Evolutionary conservation across 441 rosid genomes (phyloP).

Genomic region (Erysimum pusillum): DNA sequence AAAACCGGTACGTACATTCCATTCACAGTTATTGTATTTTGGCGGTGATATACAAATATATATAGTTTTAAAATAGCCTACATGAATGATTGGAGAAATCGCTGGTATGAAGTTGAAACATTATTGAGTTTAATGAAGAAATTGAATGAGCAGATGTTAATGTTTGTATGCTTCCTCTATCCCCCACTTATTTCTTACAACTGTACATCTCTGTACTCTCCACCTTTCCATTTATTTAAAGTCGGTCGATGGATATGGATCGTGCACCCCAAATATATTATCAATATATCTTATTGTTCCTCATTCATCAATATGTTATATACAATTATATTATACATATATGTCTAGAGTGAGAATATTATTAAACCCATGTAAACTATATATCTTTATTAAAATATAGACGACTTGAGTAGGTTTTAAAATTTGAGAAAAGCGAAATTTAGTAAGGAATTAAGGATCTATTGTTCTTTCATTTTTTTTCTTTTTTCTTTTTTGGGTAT

Average conservation of each 20-base stretch:
- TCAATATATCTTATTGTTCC: neutral
- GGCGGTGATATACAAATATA: slow-evolving; percentile 39
- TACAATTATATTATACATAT: neutral
- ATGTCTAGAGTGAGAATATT: neutral
- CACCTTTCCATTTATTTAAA: slow-evolving; percentile 43
- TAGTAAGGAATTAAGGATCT: neutral
- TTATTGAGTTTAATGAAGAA: slow-evolving; percentile 15
- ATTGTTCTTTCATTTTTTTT: neutral
- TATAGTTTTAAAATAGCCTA: neutral
- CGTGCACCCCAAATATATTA: slow-evolving; percentile 37
- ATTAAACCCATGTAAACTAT: neutral
- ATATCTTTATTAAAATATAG: neutral
- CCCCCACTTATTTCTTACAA: slow-evolving; percentile 41
- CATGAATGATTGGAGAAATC: neutral
- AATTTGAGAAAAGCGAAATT: neutral
- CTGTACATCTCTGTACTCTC: slow-evolving; percentile 49
- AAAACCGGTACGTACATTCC: slow-evolving; percentile 4
- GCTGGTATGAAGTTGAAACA: slow-evolving; percentile 45
- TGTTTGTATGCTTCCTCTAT: slow-evolving; percentile 40
- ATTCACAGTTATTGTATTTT: neutral
- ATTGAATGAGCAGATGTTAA: slow-evolving; percentile 32
- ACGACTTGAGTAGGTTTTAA: neutral
- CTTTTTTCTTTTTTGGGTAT: too few species aligned
- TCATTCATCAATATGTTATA: neutral
- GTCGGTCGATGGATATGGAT: slow-evolving; percentile 43